phyloP scores from a whole-genome alignment of 1,139 yeast genomes.

The Yamadazyma oceani region DNA sequence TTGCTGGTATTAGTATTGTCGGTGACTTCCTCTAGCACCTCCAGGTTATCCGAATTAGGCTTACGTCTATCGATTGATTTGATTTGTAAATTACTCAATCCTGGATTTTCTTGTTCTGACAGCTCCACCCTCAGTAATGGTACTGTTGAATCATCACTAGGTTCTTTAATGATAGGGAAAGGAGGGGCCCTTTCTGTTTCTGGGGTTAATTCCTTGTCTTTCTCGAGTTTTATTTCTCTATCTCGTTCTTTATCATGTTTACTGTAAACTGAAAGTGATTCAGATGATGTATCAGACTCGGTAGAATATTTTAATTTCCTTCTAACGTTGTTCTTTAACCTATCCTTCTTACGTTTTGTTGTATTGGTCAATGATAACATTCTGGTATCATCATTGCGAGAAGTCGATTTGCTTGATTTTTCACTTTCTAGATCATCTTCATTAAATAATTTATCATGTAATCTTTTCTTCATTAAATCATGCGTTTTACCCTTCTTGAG shows the following conservation, averaged over 20 bases:
- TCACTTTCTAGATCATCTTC: conserved; percentile 15
- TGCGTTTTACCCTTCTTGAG: conserved; percentile 1
- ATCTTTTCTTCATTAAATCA: conserved; percentile 13
- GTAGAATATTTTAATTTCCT: conserved; percentile 10
- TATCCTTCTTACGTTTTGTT: conserved; percentile 12
- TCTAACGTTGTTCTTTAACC: conserved; percentile 12
- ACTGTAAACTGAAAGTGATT: conserved; percentile 7
- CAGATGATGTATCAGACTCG: conserved; percentile 11
- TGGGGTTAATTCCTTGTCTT: background rate
- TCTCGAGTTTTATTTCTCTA: background rate
- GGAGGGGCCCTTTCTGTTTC: background rate
- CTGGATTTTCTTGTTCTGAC: conserved; percentile 8
- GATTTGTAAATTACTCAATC: conserved; percentile 12
- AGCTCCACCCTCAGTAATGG: background rate
- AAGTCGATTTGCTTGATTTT: conserved; percentile 1
- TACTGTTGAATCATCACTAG: background rate
- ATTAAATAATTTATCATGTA: conserved; percentile 34
- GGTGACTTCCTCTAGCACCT: background rate
- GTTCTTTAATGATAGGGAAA: background rate
- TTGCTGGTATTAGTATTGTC: too few species aligned
- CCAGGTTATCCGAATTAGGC: conserved; percentile 7
- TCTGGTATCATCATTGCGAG: conserved; percentile 3
- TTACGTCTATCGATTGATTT: conserved; percentile 11
- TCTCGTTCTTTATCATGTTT: conserved; percentile 3
- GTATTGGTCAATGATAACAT: conserved; percentile 7